Percentiles rank a stretch among this genome's conserved stretches.
Conservation (phyloP, 257 asterid species). For the Plantago elongata region DNA sequence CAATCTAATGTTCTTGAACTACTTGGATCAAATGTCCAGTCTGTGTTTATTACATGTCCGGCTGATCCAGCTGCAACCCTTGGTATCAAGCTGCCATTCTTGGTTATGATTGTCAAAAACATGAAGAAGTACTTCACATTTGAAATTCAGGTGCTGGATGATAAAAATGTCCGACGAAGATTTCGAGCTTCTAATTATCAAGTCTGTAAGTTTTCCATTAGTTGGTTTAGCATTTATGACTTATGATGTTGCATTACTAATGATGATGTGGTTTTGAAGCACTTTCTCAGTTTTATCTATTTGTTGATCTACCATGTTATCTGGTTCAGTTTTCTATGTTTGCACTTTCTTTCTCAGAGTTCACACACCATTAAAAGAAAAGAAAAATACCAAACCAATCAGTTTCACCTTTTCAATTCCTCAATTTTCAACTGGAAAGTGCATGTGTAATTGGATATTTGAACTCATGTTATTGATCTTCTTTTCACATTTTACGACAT, state of each 20-base stretch:
- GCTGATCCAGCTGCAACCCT: slow-evolving; percentile 94
- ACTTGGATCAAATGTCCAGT: slow-evolving; percentile 79
- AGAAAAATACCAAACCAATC: no score
- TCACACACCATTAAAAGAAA: no score
- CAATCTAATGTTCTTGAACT: slow-evolving; percentile 87
- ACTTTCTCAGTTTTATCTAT: neutral
- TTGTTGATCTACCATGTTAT: slow-evolving; percentile 11
- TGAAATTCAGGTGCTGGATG: slow-evolving; percentile 98
- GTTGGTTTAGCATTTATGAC: slow-evolving; percentile 18
- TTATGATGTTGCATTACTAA: slow-evolving; percentile 6
- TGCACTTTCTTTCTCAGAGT: neutral
- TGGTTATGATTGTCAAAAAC: slow-evolving; percentile 83
- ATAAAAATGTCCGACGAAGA: slow-evolving; percentile 90
- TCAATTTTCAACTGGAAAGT: neutral
- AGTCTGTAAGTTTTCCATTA: slow-evolving; percentile 77
- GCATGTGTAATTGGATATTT: neutral
- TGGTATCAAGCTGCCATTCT: slow-evolving; percentile 91
- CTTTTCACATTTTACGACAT: neutral
- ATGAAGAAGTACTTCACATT: slow-evolving; percentile 89
- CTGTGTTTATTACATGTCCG: slow-evolving; percentile 87
- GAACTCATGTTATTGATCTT: slow-evolving; percentile 6
- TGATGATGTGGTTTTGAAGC: neutral
- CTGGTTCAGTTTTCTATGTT: neutral
- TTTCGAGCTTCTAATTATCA: slow-evolving; percentile 98
- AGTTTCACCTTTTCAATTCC: neutral